These are phyloP conservation scores for Psilocybe tampanensis DNA, from an alignment of 768 basidiomycete species.

Conservation along the genomic window DNA sequence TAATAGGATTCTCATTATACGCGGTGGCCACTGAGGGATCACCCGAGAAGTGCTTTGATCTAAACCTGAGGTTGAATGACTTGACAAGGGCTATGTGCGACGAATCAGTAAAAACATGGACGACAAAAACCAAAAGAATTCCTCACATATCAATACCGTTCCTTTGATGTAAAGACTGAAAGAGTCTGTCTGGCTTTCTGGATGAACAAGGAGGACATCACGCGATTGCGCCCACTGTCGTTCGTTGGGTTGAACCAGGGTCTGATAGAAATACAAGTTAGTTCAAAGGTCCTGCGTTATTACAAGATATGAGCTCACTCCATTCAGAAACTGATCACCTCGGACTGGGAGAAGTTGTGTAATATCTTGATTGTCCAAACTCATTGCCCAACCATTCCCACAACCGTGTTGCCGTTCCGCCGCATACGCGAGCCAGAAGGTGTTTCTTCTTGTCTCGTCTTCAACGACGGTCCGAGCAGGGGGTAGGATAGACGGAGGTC, in stretches of 20 bases:
- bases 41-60: slow-evolving; percentile 59
- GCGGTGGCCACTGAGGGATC: slow-evolving; percentile 50
- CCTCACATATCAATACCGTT: slow-evolving; percentile 60
- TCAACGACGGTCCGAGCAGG: slow-evolving; percentile 65
- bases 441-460: slow-evolving; percentile 71
- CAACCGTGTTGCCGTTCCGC: slow-evolving; percentile 67
- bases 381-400: slow-evolving; percentile 72
- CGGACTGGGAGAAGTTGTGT: slow-evolving; percentile 70
- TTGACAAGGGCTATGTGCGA: slow-evolving; percentile 46
- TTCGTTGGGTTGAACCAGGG: slow-evolving; percentile 48
- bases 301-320: slow-evolving; percentile 42
- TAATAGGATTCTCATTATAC: slow-evolving; percentile 36
- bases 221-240: slow-evolving; percentile 71
- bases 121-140: not conserved
- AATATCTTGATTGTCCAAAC: slow-evolving; percentile 74
- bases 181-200: slow-evolving; percentile 65
- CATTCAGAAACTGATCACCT: slow-evolving; percentile 59
- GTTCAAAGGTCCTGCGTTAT: not conserved
- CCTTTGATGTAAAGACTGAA: slow-evolving; percentile 75
- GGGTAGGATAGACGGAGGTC: slow-evolving; percentile 60
- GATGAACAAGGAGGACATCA: slow-evolving; percentile 63
- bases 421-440: slow-evolving; percentile 75
- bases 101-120: not conserved
- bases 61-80: slow-evolving; percentile 68
- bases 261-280: slow-evolving; percentile 30